Base-by-base conservation (phyloP, 164 flowering plant species). In the Dillenia turbinata region DNA sequence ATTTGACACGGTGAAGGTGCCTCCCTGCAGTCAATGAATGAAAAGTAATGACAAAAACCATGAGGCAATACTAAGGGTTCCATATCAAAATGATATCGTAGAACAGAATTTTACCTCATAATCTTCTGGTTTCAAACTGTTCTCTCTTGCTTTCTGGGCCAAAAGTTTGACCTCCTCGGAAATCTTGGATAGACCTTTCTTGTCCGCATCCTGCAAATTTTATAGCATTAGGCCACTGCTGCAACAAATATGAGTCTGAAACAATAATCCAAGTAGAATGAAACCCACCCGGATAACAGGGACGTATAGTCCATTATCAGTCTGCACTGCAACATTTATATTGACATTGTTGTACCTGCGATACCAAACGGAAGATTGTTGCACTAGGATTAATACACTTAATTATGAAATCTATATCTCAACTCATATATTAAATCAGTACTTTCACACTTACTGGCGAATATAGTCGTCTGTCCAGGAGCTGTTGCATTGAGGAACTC, bases 391-490 rank as follows among this genome's bases (percentile, higher is more conserved):
- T 9, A 26, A 44, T 5, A 1, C 15, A 52, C 47, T 44, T 57
- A n/a, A 6, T 9, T 43, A 47, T 5, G 12, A 60, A 53, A 12
- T 10, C 19, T 26, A 51, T 24, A n/a, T 47, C 7, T 24, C 47
- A 22, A 49, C 52, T 43, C 24, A 8, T 56, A 17, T 15, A 40
- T 14, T 40, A 17, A 43, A 24, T 45, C 43, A 43, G 49, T 52
- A 3, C 13, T 47, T 44, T 16, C 47, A 47, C 47, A 78, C 97
- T 86, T 66, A 95, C 97, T 92, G 97, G 52, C 97, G 85, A 64
- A 95, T 92, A 66, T 81, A 92, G n/a, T 90, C 87, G 55, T 92
- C 77, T 47, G 88, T 87, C 99, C 97, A 95, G 22, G 97, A 92
- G 70, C 97, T 88, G 67, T 94, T 94, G 75, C 96, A 89, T 64